Percentiles rank a stretch among this genome's conserved stretches.
These are phyloP conservation scores for Trichoderma harzianum DNA, from an alignment of 2,329 filamentous ascomycete species.

Conservation along the genomic window DNA sequence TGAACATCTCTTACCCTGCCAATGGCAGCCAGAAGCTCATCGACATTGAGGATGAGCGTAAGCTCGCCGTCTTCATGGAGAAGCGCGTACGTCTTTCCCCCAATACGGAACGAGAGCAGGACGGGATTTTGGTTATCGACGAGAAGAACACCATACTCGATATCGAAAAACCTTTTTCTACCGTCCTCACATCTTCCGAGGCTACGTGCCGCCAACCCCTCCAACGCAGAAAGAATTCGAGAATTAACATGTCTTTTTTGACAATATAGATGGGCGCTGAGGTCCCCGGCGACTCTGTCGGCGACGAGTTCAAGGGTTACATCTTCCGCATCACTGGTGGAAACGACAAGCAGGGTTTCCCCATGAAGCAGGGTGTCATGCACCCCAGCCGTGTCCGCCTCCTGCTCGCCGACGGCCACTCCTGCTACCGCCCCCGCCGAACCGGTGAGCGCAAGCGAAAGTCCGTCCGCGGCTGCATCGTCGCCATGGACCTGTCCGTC, in stretches of 20 bases:
- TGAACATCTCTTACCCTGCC: constrained; percentile 83
- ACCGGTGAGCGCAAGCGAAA: constrained; percentile 99
- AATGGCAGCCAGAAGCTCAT: constrained; percentile 99
- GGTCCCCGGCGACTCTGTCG: constrained; percentile 89
- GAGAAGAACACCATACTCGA: neutral
- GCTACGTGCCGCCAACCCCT: neutral
- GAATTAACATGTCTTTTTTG: constrained; percentile 17
- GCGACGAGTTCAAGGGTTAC: constrained; percentile 99
- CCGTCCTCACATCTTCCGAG: neutral
- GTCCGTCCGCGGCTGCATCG: constrained; percentile 98
- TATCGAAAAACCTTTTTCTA: neutral
- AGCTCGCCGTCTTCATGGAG: constrained; percentile 98
- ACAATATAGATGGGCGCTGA: constrained; percentile 74
- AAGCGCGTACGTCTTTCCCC: constrained; percentile 67
- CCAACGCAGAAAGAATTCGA: neutral
- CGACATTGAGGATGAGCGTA: constrained; percentile 99
- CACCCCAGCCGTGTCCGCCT: constrained; percentile 98
- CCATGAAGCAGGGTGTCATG: constrained; percentile 99
- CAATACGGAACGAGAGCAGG: constrained; percentile 14
- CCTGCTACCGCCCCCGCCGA: constrained; percentile 98
- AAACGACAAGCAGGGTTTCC: constrained; percentile 99
- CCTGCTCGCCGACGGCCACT: constrained; percentile 93
- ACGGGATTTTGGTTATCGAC: constrained; percentile 16
- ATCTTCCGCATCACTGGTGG: constrained; percentile 99
- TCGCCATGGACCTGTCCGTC: constrained; percentile 91